Percentiles rank a stretch among this genome's conserved stretches.
phyloP scores from a whole-genome alignment of 176 grass and related monocot genomes.

The Phoenix dactylifera region DNA sequence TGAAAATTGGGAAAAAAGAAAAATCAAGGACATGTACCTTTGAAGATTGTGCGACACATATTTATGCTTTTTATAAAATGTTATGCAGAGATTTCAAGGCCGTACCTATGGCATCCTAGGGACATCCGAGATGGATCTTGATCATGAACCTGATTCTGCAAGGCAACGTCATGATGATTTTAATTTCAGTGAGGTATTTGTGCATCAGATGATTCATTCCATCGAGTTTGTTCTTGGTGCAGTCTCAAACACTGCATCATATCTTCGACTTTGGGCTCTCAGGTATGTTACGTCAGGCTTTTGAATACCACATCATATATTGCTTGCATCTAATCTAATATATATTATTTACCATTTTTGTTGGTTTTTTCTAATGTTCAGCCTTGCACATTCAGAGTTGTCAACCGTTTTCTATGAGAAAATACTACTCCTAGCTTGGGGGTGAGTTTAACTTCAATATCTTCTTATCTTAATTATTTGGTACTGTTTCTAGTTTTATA shows the following conservation, averaged over 20 bases:
- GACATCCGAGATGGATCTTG: constrained; percentile 83
- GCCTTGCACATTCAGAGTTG: constrained; percentile 94
- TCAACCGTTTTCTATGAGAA: constrained; percentile 99
- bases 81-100: constrained; percentile 89
- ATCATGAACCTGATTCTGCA: constrained; percentile 94
- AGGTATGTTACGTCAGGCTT: constrained; percentile 38
- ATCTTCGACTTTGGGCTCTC: constrained; percentile 98
- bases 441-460: constrained; percentile 38
- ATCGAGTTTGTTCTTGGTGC: constrained; percentile 99
- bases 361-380: constrained; percentile 31
- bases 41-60: too few relatives aligned
- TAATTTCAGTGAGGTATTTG: constrained; percentile 98
- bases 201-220: constrained; percentile 99
- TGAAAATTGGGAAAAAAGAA: too few relatives aligned
- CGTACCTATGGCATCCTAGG: constrained; percentile 86
- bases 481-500: too few relatives aligned
- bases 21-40: too few relatives aligned
- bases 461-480: not conserved
- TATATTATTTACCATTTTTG: constrained; percentile 19
- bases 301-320: too few relatives aligned
- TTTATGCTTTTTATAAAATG: too few relatives aligned
- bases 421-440: constrained; percentile 87
- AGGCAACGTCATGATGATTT: constrained; percentile 80
- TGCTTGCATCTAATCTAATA: too few relatives aligned
- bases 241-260: constrained; percentile 97